Evolutionary conservation across 2,329 filamentous ascomycete genomes (phyloP), one percentile per base, ranked within the genome.

Genomic region (Fusarium sp.): DNA sequence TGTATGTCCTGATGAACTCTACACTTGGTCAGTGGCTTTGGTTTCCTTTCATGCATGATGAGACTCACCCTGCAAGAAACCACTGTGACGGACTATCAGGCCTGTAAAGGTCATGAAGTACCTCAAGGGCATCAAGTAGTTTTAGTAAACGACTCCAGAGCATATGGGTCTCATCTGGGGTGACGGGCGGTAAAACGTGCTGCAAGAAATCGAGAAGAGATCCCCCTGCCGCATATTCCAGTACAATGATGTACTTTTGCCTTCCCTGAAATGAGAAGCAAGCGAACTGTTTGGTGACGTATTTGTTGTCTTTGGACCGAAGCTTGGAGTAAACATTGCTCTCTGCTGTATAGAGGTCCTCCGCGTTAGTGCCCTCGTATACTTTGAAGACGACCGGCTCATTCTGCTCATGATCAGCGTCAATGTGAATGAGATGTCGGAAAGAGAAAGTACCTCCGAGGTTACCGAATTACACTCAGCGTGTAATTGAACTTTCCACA

Each of bases 1-100:
- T 70, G 55, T 6, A 70, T 69, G 7, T 69, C 59, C 9, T 59
- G 57, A 10, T 70, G 65, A 5, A 55, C 29, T 3, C 67, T 55
- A 20, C 5, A 3, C 3, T 9, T 21, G 11, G 21, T 53, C 8
- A 53, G 13, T n/a, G 7, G 7, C 26, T 6, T 18, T 7, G 7
- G 8, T 6, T 26, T 26, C 26, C 18, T 18, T 33, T 33, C 18
- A 15, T 15, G 12, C 8, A 33, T 6, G 31, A 33, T 8, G 31
- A 18, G 11, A 15, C 41, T 10, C 23, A 55, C 50, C 50, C 41
- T 15, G n/a, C 11, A 11, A 53, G 20, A 13, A 11, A 21, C 49
- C 28, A 33, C 3, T 24, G 28, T 10, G 26, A n/a, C 4, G 28
- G 24, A 6, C 3, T 3, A n/a, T 7, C 6, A 3, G 26, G 20